These are phyloP conservation scores for Ophiosphaerella narmari DNA, from an alignment of 2,329 filamentous ascomycete genomes.

Conservation along the genomic window DNA sequence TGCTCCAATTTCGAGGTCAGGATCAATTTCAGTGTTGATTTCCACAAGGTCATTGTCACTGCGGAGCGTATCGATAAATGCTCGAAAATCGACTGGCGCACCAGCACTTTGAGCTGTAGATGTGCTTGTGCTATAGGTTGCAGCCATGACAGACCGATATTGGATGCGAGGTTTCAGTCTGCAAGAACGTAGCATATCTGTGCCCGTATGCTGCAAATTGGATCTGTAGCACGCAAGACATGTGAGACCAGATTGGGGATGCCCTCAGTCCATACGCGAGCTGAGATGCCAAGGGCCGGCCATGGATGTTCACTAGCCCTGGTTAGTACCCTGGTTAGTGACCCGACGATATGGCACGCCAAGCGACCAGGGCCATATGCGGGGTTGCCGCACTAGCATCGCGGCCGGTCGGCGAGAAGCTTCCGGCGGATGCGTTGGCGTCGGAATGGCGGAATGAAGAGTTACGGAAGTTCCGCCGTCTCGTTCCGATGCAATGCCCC, in stretches of 20 bases:
- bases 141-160: not conserved
- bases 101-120: not conserved
- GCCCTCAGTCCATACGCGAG: too few relatives aligned
- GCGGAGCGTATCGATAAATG: constrained; percentile 50
- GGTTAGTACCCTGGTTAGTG: too few relatives aligned
- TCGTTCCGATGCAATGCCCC: not conserved
- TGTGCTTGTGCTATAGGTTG: not conserved
- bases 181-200: not conserved
- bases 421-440: not conserved
- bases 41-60: constrained; percentile 4
- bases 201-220: too few relatives aligned
- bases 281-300: too few relatives aligned
- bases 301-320: too few relatives aligned
- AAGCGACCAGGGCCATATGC: too few relatives aligned
- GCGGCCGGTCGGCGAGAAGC: not conserved
- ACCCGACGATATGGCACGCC: too few relatives aligned
- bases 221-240: too few relatives aligned
- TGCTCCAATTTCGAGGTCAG: constrained; percentile 39
- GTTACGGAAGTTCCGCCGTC: not conserved
- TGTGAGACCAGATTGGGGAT: too few relatives aligned
- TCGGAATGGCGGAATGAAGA: not conserved
- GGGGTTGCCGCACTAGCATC: too few relatives aligned
- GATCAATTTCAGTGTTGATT: constrained; percentile 3
- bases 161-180: not conserved
- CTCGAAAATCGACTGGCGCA: constrained; percentile 3